Base-by-base conservation (phyloP, 352 stramenopile genomes). In the Pythium periplocum region DNA sequence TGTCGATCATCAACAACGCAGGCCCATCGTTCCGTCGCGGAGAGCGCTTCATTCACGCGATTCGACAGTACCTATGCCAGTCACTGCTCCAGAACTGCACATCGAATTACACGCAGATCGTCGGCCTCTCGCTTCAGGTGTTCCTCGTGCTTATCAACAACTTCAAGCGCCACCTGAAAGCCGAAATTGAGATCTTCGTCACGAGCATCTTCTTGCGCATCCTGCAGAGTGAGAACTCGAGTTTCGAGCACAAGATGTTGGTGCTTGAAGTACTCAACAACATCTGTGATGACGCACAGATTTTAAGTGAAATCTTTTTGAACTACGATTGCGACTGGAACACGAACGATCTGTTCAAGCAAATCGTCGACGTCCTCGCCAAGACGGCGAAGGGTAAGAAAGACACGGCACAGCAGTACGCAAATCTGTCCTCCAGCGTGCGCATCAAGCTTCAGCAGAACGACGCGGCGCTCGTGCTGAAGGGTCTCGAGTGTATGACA, bases 301-400 rank as follows among this genome's bases (percentile, higher is more conserved):
- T 96, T 12, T 73, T 99, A 3, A 90, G 97, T 1, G 96, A 99
- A 64, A 92, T 99, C 45, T 99, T 99, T 62, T 73, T 99, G 26
- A 99, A 99, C 64, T 99, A 99, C 73, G 98, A 99, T 66, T 99
- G 97, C 61, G 97, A 99, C 68, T 97, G 98, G 69, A 92, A 98
- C 73, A 89, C 73, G 1, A 95, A 96, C 35, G 94, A 99, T 66
- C 71, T 99, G 36, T 99, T 99, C 81, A 97, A 98, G 66, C 87
- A 98, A 51, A 98, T 99, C 61, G 86, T 99, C 0, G 78, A 98
- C 55, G 92, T 95, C 37, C 80, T 99, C 2, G 94, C 94, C 2
- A 96, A 97, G 68, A 86, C 98, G 10, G 92, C 96, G 7, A 97
- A 98, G 67, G 93, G 92, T 9, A 84, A 84, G 49, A 84, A 85